Conservation (phyloP, 2,329 filamentous ascomycete genomes). For the Arthrobotrys sinensis region DNA sequence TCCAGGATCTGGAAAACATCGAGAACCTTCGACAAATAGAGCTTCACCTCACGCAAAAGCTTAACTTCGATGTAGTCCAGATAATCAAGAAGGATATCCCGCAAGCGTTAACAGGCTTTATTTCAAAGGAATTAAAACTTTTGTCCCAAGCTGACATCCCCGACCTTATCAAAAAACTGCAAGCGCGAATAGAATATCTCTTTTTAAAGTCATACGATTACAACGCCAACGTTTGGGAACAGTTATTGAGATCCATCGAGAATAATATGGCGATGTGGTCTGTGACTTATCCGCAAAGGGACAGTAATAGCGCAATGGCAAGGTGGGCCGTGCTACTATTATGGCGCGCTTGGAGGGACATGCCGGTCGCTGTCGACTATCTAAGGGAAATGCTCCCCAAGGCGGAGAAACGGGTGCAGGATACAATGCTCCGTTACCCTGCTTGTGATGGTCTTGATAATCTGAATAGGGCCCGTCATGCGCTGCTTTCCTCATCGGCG, state of each 20-base stretch:
- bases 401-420: not conserved
- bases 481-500: no score
- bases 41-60: not conserved
- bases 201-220: not conserved
- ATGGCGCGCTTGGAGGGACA: not conserved
- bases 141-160: not conserved
- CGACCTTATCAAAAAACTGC: not conserved
- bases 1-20: not conserved
- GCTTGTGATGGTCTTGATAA: no score
- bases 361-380: not conserved
- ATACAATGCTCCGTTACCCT: not conserved
- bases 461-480: no score
- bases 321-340: no score
- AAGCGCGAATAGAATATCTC: not conserved
- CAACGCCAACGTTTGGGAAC: not conserved
- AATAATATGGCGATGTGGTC: no score
- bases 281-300: no score
- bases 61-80: not conserved
- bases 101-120: not conserved
- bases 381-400: not conserved
- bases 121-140: not conserved
- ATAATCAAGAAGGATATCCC: not conserved
- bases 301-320: not conserved
- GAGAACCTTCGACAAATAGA: not conserved
- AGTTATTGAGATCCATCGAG: not conserved